Base-by-base conservation (phyloP, 768 basidiomycete genomes). In the Leccinum longicurvipes region DNA sequence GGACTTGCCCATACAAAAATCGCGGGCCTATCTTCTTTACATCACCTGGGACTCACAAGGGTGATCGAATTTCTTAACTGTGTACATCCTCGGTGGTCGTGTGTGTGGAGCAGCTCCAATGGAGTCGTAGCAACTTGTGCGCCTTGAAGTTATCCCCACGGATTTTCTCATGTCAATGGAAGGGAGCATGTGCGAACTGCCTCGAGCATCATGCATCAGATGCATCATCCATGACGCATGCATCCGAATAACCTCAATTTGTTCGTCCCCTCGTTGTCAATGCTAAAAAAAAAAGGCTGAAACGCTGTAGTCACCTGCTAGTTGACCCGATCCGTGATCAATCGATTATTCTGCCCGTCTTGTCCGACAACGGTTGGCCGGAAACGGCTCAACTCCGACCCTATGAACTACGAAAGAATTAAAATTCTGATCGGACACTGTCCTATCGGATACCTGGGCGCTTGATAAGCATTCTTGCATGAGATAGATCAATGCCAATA, bases 131-230 rank as follows among this genome's bases (percentile, higher is more conserved):
- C 39, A n/a, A n/a, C n/a, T n/a, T 41, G 45, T 29, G 19, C 27
- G 17, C 41, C 27, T 31, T 27, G n/a, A 25, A 32, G 31, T 25
- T 44, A 44, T 24, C 24, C 21, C 48, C 41, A 59, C 32, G 19
- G 39, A 42, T 44, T 32, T 42, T 57, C 56, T 50, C 56, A 57
- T 56, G 15, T 31, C 10, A 19, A 39, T 41, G n/a, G n/a, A 29
- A 8, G 19, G 12, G 6, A 21, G 12, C 41, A 23, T 42, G 21
- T 44, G 42, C 17, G 46, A 27, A 27, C 46, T 47, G 25, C 39
- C 24, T 46, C 25, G 23, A 7, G 21, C 24, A 6, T 45, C 44
- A 8, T 41, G 39, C 19, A 9, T 23, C 32, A 32, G n/a, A n/a
- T n/a, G n/a, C n/a, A n/a, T n/a, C n/a, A 34, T 19, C n/a, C 39